Evolutionary conservation across 805 yeast species (phyloP).

Genomic region (Spathaspora arborariae): DNA sequence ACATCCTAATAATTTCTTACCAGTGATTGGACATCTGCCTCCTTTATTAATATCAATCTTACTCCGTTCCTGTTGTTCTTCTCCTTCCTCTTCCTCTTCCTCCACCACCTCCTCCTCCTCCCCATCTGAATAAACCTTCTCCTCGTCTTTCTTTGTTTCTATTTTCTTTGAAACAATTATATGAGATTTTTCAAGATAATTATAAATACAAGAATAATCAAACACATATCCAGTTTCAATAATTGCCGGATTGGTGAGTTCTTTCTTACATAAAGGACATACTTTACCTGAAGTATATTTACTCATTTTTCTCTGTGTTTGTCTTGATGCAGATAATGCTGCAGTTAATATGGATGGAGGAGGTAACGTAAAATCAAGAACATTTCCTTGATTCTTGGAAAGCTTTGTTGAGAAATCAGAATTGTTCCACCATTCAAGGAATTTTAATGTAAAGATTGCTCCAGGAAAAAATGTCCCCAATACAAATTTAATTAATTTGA

Average conservation of each 20-base stretch:
- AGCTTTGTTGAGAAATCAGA: slow-evolving; percentile 65
- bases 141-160: slow-evolving; percentile 12
- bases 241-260: slow-evolving; percentile 73
- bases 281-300: slow-evolving; percentile 25
- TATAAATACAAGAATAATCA: slow-evolving; percentile 82
- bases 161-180: slow-evolving; percentile 21
- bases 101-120: slow-evolving; percentile 12
- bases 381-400: slow-evolving; percentile 44
- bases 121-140: slow-evolving; percentile 6
- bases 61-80: slow-evolving; percentile 1
- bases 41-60: slow-evolving; percentile 39
- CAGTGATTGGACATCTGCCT: slow-evolving; percentile 83
- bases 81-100: slow-evolving; percentile 8
- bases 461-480: slow-evolving; percentile 65
- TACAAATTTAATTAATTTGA: slow-evolving; percentile 28
- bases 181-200: slow-evolving; percentile 50
- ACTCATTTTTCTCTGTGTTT: slow-evolving; percentile 13
- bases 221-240: slow-evolving; percentile 90
- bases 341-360: slow-evolving; percentile 34
- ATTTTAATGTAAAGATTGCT: slow-evolving; percentile 76
- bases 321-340: slow-evolving; percentile 9
- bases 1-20: slow-evolving; percentile 69
- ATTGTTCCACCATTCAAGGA: slow-evolving; percentile 90
- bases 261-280: slow-evolving; percentile 71
- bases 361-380: slow-evolving; percentile 47